Evolutionary conservation across 305 asterid species (phyloP), one percentile per base, ranked within the genome.

Genomic region (Andrographis paniculata): DNA sequence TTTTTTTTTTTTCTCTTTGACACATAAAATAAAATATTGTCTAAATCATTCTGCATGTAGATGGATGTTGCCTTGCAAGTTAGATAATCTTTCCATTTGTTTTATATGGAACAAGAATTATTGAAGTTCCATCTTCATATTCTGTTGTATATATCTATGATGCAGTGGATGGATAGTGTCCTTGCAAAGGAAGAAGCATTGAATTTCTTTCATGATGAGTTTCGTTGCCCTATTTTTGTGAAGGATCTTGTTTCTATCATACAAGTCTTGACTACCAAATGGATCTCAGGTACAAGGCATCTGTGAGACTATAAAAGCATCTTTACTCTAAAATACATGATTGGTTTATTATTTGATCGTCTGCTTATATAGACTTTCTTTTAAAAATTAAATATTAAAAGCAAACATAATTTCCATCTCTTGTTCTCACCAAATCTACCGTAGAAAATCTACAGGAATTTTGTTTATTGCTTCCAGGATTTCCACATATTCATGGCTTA

Each of bases 211-310:
- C 65, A 72, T 14, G 96, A 89, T 19, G 98, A 89, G 61, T 89
- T 74, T 48, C 98, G 98, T 9, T 86, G 96, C 65, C 98, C 98
- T 38, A 77, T 89, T 56, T 82, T 78, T 68, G 92, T 89, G 39
- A 82, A 75, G 66, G 98, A 89, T 71, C 78, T 89, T 50, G 88
- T 82, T 53, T 45, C 68, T 27, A 64, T 69, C 69, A 59, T 80
- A 27, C 56, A 64, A 45, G 38, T 59, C 27, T 58, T 82, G 59
- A 56, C 78, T n/a, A 50, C 53, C 59, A 67, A 44, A 67, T 82
- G 95, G 95, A 67, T 82, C 63, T 66, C 98, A 82, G 98, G 98
- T 89, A 58, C 31, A 81, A 51, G 54, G 46, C 48, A 59, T 38
- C 41, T 35, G 30, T 24, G 30, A 24, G 30, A 8, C 8, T 24